Conservation (phyloP, 1,139 yeast species). For the Pichia sp. region DNA sequence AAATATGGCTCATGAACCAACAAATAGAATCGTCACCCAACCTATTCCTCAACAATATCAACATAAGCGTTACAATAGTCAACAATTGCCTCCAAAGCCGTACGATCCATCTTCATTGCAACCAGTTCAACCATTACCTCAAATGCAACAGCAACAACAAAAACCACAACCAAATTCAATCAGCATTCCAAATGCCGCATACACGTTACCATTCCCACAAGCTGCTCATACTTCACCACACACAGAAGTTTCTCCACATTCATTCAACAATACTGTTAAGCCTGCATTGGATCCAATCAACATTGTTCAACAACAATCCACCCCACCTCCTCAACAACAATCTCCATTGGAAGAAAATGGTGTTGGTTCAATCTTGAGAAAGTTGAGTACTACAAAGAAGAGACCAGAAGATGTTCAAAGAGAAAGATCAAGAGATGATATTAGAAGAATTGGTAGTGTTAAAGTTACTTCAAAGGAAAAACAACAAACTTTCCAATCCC, state of each 20-base stretch:
- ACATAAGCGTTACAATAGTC: slow-evolving; percentile 10
- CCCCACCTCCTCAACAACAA: slow-evolving; percentile 21
- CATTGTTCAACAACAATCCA: slow-evolving; percentile 9
- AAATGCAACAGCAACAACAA: background rate
- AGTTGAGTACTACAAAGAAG: slow-evolving; percentile 30
- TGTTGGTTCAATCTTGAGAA: slow-evolving; percentile 34
- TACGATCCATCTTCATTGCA: background rate
- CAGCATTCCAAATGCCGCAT: slow-evolving; percentile 12
- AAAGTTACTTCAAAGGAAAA: slow-evolving; percentile 58
- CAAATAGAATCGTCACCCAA: slow-evolving; percentile 21
- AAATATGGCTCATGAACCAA: slow-evolving; percentile 20
- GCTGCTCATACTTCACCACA: slow-evolving; percentile 23
- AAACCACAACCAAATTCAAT: slow-evolving; percentile 1
- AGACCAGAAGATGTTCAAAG: slow-evolving; percentile 5
- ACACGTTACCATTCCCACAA: slow-evolving; percentile 12
- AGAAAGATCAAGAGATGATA: slow-evolving; percentile 39
- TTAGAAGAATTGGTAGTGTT: slow-evolving; percentile 63
- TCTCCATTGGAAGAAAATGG: slow-evolving; percentile 25
- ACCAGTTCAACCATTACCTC: slow-evolving; percentile 4
- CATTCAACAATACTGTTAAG: slow-evolving; percentile 12
- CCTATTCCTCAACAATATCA: slow-evolving; percentile 22
- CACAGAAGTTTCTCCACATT: slow-evolving; percentile 13
- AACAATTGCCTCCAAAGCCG: background rate
- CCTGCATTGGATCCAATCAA: slow-evolving; percentile 1
- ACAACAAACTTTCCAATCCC: slow-evolving; percentile 32